Conservation (phyloP, 495 filamentous ascomycete species). For the Daldinia childiae region DNA sequence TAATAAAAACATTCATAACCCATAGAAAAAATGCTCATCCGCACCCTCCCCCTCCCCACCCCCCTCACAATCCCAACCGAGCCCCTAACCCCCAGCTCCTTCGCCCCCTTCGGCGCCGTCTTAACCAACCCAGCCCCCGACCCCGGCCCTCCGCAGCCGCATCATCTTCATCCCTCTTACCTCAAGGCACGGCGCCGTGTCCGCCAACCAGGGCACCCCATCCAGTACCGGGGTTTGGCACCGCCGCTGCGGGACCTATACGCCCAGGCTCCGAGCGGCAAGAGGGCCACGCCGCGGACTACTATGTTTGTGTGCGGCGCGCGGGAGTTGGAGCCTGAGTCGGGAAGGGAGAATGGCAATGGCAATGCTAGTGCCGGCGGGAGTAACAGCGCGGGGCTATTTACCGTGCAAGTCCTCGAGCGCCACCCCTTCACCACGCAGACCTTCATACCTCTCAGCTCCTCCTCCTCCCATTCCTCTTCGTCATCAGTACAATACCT, state of each 20-base stretch:
- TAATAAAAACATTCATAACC: not conserved
- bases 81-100: conserved; percentile 71
- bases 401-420: conserved; percentile 82
- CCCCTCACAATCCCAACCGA: conserved; percentile 56
- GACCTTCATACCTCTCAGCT: conserved; percentile 84
- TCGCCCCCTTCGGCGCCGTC: conserved; percentile 85
- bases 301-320: conserved; percentile 92
- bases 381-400: not conserved
- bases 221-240: conserved; percentile 85
- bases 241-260: conserved; percentile 72
- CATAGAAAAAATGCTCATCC: conserved; percentile 43
- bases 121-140: conserved; percentile 73
- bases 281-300: conserved; percentile 69
- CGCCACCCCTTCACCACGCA: conserved; percentile 94
- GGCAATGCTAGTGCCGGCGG: not conserved
- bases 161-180: conserved; percentile 21
- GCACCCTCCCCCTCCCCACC: conserved; percentile 26
- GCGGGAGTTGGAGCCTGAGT: conserved; percentile 50
- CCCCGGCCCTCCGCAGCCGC: conserved; percentile 48
- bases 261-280: conserved; percentile 68
- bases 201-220: conserved; percentile 84
- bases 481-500: conserved; percentile 64
- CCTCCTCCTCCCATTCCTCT: conserved; percentile 45
- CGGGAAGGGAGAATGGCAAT: not conserved
- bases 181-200: conserved; percentile 50